Conservation (phyloP, 176 grass and related monocot genomes). For the Panicum miliaceum region DNA sequence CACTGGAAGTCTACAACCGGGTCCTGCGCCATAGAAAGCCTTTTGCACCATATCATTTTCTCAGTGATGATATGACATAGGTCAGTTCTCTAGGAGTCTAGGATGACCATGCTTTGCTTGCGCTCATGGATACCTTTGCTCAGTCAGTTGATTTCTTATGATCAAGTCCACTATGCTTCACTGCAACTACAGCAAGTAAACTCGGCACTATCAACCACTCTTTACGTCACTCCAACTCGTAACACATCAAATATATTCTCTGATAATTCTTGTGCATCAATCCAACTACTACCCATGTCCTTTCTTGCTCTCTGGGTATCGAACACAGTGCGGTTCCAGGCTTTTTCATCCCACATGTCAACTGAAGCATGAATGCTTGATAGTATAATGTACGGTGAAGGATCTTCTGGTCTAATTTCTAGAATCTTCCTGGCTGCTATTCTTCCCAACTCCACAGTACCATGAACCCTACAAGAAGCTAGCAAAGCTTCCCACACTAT, state of each 20-base stretch:
- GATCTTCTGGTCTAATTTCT: conserved; percentile 61
- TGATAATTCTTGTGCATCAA: conserved; percentile 43
- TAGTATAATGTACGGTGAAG: conserved; percentile 70
- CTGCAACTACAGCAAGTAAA: background rate
- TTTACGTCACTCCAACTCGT: conserved; percentile 50
- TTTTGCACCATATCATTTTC: background rate
- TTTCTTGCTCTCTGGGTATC: conserved; percentile 48
- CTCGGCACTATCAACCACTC: conserved; percentile 1
- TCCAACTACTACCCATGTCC: conserved; percentile 61
- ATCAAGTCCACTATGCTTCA: background rate
- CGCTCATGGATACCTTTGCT: conserved; percentile 2
- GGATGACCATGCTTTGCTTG: background rate
- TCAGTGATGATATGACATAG: background rate
- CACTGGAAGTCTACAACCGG: background rate
- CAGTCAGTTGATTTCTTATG: background rate
- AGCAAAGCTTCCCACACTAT: conserved; percentile 73
- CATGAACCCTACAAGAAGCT: conserved; percentile 69
- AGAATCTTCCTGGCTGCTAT: conserved; percentile 67
- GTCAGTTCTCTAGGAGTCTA: conserved; percentile 11
- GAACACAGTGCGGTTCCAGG: conserved; percentile 45
- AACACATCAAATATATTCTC: conserved; percentile 42
- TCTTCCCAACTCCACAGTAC: conserved; percentile 58
- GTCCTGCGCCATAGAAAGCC: background rate
- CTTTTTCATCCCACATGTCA: conserved; percentile 72
- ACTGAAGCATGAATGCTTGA: conserved; percentile 72